Evolutionary conservation across 345 rosid genomes (phyloP).

Genomic region (Citrus cavaleriei): DNA sequence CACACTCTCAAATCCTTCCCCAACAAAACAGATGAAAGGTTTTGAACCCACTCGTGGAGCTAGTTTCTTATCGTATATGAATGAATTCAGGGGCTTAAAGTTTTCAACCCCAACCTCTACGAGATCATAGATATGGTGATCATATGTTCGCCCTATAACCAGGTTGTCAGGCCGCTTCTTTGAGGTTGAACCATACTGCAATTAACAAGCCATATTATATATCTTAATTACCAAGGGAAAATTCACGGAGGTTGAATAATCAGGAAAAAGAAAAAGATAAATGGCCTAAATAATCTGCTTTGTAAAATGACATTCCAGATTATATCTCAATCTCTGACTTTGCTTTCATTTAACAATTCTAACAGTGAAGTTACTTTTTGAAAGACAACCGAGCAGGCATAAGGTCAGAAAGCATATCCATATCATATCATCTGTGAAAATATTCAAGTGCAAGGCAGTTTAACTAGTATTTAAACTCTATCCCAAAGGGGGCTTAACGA

Average conservation of each 20-base stretch:
- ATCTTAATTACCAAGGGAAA: background rate
- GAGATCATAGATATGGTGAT: slow-evolving; percentile 82
- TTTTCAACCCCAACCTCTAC: slow-evolving; percentile 94
- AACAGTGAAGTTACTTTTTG: background rate
- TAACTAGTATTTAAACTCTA: background rate
- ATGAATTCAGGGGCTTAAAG: slow-evolving; percentile 60
- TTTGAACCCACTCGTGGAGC: slow-evolving; percentile 77
- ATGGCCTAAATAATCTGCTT: background rate
- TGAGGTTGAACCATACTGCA: slow-evolving; percentile 84
- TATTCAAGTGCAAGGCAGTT: background rate
- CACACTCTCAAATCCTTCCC: slow-evolving; percentile 82
- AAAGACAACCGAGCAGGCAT: background rate
- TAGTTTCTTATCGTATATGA: slow-evolving; percentile 67
- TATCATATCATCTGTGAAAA: background rate
- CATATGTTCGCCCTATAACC: slow-evolving; percentile 76
- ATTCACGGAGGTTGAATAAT: background rate
- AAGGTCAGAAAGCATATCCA: background rate
- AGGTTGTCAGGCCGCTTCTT: slow-evolving; percentile 94
- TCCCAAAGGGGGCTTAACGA: background rate
- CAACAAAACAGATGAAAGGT: slow-evolving; percentile 76
- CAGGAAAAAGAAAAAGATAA: background rate
- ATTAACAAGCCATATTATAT: background rate
- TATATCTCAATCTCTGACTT: background rate
- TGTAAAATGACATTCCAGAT: background rate
- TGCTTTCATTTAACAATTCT: background rate